A percentile compares a stretch with the other conserved stretches of the same genome.
phyloP scores from a whole-genome alignment of 179 eudicot genomes.

The Nepenthes alata region DNA sequence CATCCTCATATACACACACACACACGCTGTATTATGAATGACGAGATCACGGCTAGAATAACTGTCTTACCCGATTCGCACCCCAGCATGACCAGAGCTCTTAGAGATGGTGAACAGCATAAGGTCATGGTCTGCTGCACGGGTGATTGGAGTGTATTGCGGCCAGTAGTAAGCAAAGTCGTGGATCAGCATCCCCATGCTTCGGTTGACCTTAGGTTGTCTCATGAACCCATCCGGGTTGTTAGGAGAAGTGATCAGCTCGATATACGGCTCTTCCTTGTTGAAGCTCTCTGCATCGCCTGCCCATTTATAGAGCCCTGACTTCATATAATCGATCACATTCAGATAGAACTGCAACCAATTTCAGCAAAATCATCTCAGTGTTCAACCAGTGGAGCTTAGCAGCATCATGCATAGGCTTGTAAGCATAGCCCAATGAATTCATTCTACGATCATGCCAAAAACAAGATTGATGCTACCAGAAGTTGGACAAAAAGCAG shows the following conservation, averaged over 20 bases:
- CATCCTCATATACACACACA: too few species aligned
- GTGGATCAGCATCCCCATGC: constrained; percentile 51
- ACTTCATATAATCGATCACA: constrained; percentile 60
- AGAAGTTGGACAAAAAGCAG: too few species aligned
- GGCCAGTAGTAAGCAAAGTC: constrained; percentile 97
- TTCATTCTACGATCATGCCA: background rate
- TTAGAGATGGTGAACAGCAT: constrained; percentile 85
- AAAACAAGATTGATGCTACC: background rate
- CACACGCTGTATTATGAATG: too few species aligned
- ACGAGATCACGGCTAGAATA: background rate
- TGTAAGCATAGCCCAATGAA: too few species aligned
- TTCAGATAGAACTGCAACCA: constrained; percentile 61
- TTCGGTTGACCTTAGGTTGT: constrained; percentile 46
- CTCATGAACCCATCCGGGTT: constrained; percentile 79
- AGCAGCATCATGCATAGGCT: background rate
- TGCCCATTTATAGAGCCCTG: constrained; percentile 77
- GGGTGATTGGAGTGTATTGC: constrained; percentile 70
- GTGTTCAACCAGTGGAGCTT: background rate
- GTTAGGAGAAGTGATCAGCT: constrained; percentile 89
- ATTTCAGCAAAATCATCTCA: background rate
- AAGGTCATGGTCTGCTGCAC: constrained; percentile 55
- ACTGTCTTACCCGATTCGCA: constrained; percentile 58
- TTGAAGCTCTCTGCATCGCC: constrained; percentile 56
- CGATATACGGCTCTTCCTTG: constrained; percentile 59
- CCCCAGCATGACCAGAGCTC: constrained; percentile 85